These are phyloP conservation scores for Neonectria hederae DNA, from an alignment of 2,329 filamentous ascomycete genomes.

Conservation along the genomic window DNA sequence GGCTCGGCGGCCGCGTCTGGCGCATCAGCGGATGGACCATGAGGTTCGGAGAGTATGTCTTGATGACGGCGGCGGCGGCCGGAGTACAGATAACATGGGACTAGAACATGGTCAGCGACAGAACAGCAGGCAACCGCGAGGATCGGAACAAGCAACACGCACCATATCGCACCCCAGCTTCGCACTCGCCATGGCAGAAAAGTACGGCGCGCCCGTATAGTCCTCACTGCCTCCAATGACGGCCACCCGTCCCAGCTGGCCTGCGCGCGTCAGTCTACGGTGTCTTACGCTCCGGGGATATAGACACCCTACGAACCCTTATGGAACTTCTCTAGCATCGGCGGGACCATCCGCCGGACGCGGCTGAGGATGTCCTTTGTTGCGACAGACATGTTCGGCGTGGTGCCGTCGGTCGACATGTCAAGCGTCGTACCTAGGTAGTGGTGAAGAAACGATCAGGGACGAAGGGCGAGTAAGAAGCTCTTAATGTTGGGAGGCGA, in stretches of 20 bases:
- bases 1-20: conserved; percentile 62
- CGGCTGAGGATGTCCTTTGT: conserved; percentile 81
- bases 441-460: neutral
- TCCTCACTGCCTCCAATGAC: conserved; percentile 96
- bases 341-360: conserved; percentile 90
- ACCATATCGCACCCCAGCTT: conserved; percentile 92
- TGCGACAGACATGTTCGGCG: conserved; percentile 68
- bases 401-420: conserved; percentile 37
- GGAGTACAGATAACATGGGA: conserved; percentile 97
- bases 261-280: conserved; percentile 57
- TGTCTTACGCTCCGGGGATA: conserved; percentile 11
- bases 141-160: conserved; percentile 36
- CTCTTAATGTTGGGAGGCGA: neutral
- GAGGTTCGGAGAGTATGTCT: conserved; percentile 96
- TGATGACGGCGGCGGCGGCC: conserved; percentile 87
- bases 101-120: conserved; percentile 52
- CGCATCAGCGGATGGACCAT: conserved; percentile 99
- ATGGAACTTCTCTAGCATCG: conserved; percentile 94
- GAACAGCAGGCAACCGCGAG: neutral
- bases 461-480: neutral
- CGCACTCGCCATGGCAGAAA: conserved; percentile 96
- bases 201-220: conserved; percentile 97
- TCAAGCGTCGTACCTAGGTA: conserved; percentile 2
- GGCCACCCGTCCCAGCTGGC: conserved; percentile 88
- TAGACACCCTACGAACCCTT: conserved; percentile 72